Evolutionary conservation across 2,329 filamentous ascomycete species (phyloP), one percentile per base, ranked within the genome.

Genomic region (Sphaerulina musiva): DNA sequence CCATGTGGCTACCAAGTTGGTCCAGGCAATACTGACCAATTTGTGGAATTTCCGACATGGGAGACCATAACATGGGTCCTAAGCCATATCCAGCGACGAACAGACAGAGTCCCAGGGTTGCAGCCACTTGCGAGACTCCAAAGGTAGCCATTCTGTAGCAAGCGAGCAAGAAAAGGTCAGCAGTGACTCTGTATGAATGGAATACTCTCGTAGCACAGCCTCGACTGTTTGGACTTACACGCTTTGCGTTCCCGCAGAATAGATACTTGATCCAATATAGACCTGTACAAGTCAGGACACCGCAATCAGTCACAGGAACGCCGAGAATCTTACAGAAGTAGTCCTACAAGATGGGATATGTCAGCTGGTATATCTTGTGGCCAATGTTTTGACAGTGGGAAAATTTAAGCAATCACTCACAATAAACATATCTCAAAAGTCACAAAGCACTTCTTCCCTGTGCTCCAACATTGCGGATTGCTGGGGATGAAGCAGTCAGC

Each of bases 261-360:
- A 80, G 32, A 81, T 78, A 0, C 76, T 70, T 2, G 74, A 76
- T 7, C 76, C 76, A 32, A 76, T 73, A 63, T 80, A 81, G 26
- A 26, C 26, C 26, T 26, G 26, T 26, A 26, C 26, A 26, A 26
- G 26, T 26, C 26, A 26, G 26, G 26, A 26, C 4, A 26, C 26
- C 26, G 6, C 26, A 26, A 26, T 6, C 4, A 26, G 26, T 6
- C 6, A 6, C 6, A 26, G 14, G 14, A 26, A 26, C 6, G 26
- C 6, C 6, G 26, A 26, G 26, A 26, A 26, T 26, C 26, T 26
- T 26, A 26, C 26, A 26, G 72, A 70, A 34, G 76, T 75, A 0
- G 76, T 80, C 6, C 26, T 26, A 26, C 4, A 26, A 4, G 26
- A 26, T 2, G 4, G 26, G 6, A 26, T 26, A 26, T 26, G 26